Base-by-base conservation (phyloP, 1,284 basidiomycete species). In the Rhodotorula sp. region DNA sequence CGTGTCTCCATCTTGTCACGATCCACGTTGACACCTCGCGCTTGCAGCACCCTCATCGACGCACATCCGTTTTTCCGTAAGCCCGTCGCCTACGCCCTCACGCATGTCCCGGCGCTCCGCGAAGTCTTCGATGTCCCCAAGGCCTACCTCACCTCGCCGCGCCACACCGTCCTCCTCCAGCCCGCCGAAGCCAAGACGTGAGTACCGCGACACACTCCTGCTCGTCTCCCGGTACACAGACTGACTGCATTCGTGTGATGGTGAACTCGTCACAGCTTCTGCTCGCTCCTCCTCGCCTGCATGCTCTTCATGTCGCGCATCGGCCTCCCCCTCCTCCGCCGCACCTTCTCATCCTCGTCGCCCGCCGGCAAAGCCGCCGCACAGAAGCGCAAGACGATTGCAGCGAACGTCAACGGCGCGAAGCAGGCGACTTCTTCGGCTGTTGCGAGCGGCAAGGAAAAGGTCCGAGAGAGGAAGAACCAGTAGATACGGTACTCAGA, bases 1-100 rank as follows among this genome's bases (percentile, higher is more conserved):
- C 51, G 34, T 30, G 6, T 54, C 47, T 29, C 11, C 13, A 7
- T 30, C 36, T 19, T 29, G n/a, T 49, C 36, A 24, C 20, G 27
- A 39, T 17, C 27, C 22, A 30, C 52, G 24, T 34, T 52, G 51
- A 52, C 58, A 2, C n/a, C 20, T 24, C 17, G 4, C 27, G 19
- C 22, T 39, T 27, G 24, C 24, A 74, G 73, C 17, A 75, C 74
- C 1, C 63, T 75, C 30, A 75, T 75, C 65, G 72, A 75, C 59
- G 74, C 74, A 20, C 74, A 75, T 57, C 74, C 74, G 7, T 55
- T 71, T 56, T 75, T 75, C 69, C 71, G 72, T 24, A 49, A 53
- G 24, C 58, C 71, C 19, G 72, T 70, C 57, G n/a, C 67, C 7
- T 63, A 53, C 66, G 22, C 70, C 44, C 49, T 71, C 59, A 52